Evolutionary conservation across 192 early-diverging fungal genomes (phyloP), one percentile per base, ranked within the genome.

Genomic region (Podila epicladia): DNA sequence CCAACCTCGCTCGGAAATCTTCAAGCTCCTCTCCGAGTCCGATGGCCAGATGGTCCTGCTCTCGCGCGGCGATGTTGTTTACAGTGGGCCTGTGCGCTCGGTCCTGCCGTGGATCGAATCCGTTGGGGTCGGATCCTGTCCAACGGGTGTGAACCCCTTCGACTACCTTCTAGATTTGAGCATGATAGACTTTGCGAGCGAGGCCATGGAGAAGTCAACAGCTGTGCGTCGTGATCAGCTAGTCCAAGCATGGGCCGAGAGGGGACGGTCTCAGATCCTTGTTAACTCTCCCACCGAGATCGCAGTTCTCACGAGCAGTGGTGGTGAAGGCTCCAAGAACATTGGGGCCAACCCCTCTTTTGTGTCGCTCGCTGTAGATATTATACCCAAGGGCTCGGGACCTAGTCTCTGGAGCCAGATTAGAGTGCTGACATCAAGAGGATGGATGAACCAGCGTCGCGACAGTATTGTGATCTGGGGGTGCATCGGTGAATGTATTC

Each of bases 1-100:
- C 75, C 96, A 97, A 82, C 97, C 97, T 24, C 88, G 89, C 50
- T 93, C 92, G 6, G 90, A 94, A 63, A 89, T 95, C 57, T 97
- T 92, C 84, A 85, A 85, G 22, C 82, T 93, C 45, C 93, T 97
- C 67, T 53, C 77, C 26, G 77, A 80, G 13, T 72, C 77, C 0
- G 77, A 80, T 24, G 77, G 77, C 22, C 77, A 80, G 51, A 80
- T 80, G 77, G 71, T 80, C 3, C 66, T 80, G 0, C 67, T 80
- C 5, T 80, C 77, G 5, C 60, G 71, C 45, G 77, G 77, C 9
- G 77, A 80, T 69, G 71, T 80, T 24, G 38, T 80, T 5, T 80
- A 80, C 35, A 80, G 77, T 61, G 77, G 77, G 20, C 67, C 77
- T 24, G 71, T 80, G 48, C 65, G 70, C 1, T 80, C 77, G 20